phyloP scores from a whole-genome alignment of 2,329 filamentous ascomycete species.

The Curvularia verruculosa region DNA sequence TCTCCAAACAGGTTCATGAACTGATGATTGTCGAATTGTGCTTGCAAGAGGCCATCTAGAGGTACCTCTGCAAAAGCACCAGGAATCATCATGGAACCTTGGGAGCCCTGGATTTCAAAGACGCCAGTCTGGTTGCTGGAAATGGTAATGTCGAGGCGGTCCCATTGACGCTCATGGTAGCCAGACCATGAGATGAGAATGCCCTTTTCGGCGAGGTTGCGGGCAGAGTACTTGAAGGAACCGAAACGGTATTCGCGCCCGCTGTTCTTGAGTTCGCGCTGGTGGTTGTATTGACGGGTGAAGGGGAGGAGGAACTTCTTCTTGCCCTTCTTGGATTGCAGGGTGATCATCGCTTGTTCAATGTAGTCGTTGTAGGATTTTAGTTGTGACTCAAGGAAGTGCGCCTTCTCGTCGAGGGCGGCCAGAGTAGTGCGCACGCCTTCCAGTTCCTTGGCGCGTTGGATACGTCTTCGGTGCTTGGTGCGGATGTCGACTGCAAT shows the following conservation, averaged over 20 bases:
- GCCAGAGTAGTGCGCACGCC: slow-evolving; percentile 75
- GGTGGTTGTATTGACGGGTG: slow-evolving; percentile 98
- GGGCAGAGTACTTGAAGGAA: slow-evolving; percentile 94
- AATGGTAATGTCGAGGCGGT: slow-evolving; percentile 92
- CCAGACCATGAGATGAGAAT: slow-evolving; percentile 92
- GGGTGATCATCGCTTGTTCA: slow-evolving; percentile 94
- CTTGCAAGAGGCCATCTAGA: slow-evolving; percentile 91
- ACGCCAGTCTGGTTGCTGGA: slow-evolving; percentile 92
- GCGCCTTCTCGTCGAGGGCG: slow-evolving; percentile 83
- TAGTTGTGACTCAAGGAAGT: slow-evolving; percentile 91
- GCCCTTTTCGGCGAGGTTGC: slow-evolving; percentile 87
- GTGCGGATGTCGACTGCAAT: slow-evolving; percentile 96
- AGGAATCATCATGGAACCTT: slow-evolving; percentile 93
- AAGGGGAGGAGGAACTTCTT: slow-evolving; percentile 95
- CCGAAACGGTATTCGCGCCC: slow-evolving; percentile 97
- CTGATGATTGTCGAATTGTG: slow-evolving; percentile 95
- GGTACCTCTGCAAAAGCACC: slow-evolving; percentile 87
- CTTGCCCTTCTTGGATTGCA: slow-evolving; percentile 96
- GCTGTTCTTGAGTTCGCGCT: slow-evolving; percentile 89
- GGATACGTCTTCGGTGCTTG: slow-evolving; percentile 90
- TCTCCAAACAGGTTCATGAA: slow-evolving; percentile 85
- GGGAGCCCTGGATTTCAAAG: slow-evolving; percentile 89
- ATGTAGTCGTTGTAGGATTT: slow-evolving; percentile 99
- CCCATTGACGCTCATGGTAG: slow-evolving; percentile 81
- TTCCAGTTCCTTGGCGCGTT: slow-evolving; percentile 89